Percentiles rank a stretch among this genome's conserved stretches.
phyloP scores from a whole-genome alignment of 441 rosid genomes.

The Euphorbia schlechtendalii region DNA sequence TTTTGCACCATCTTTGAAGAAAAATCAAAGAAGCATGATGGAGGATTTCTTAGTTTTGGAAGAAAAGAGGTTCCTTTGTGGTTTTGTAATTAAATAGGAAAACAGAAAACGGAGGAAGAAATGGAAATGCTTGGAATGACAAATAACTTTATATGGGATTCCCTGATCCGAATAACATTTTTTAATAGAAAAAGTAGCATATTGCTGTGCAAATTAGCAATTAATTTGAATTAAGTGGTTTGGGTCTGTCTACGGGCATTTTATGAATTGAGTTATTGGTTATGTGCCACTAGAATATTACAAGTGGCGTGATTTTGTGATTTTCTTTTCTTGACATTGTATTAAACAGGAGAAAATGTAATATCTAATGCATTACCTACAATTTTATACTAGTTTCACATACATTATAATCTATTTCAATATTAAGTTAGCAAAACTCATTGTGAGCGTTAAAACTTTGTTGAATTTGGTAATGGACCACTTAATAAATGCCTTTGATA shows the following conservation, averaged over 20 bases:
- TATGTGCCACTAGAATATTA: not conserved
- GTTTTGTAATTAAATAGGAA: not conserved
- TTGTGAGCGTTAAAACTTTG: no score
- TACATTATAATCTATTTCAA: no score
- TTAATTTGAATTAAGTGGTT: constrained; percentile 24
- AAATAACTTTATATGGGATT: constrained; percentile 13
- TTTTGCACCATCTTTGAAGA: constrained; percentile 73
- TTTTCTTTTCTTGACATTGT: no score
- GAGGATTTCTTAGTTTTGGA: constrained; percentile 23
- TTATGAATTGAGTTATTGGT: constrained; percentile 15
- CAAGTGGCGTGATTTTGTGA: not conserved
- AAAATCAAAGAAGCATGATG: constrained; percentile 24
- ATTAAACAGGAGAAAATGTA: constrained; percentile 10
- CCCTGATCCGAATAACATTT: no score
- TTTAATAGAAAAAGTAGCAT: no score
- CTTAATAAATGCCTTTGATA: no score
- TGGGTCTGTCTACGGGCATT: constrained; percentile 19
- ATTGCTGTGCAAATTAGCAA: constrained; percentile 2
- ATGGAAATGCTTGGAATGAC: constrained; percentile 12
- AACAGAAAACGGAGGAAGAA: not conserved
- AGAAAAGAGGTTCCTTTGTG: constrained; percentile 18
- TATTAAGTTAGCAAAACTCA: no score
- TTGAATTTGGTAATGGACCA: no score
- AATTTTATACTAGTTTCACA: no score
- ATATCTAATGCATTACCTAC: no score